Percentiles rank a stretch among this genome's conserved stretches.
phyloP scores from a whole-genome alignment of 192 early-diverging fungal genomes.

The Linnemannia schmuckeri region DNA sequence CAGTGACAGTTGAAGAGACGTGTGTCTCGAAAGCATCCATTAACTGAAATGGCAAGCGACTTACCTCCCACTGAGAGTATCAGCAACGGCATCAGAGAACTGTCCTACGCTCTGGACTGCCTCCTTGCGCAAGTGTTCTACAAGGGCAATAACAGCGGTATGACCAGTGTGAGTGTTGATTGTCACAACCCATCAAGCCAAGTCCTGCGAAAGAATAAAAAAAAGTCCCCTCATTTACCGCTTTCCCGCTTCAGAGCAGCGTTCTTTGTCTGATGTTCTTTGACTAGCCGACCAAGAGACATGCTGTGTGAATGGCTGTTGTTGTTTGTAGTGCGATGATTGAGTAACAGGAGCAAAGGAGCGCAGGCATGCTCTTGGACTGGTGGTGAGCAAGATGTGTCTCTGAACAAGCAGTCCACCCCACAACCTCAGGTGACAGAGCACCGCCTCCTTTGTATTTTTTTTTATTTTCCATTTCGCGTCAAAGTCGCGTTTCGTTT shows the following conservation, averaged over 20 bases:
- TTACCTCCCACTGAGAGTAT: constrained; percentile 70
- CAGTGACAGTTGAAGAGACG: neutral
- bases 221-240: constrained; percentile 53
- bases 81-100: constrained; percentile 71
- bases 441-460: neutral
- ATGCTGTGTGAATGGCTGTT: constrained; percentile 11
- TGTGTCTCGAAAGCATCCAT: neutral
- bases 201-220: neutral
- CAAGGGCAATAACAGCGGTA: neutral
- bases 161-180: neutral
- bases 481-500: neutral
- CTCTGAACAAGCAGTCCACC: neutral
- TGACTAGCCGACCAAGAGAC: constrained; percentile 65
- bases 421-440: neutral
- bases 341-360: neutral
- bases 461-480: neutral
- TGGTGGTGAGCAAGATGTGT: neutral
- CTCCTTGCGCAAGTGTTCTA: constrained; percentile 73
- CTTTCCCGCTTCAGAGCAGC: constrained; percentile 60
- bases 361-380: neutral
- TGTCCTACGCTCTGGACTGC: constrained; percentile 61
- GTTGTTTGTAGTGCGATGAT: neutral
- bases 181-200: neutral
- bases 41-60: neutral
- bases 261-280: constrained; percentile 74